These are phyloP conservation scores for Solioccasus polychromus DNA, from an alignment of 768 basidiomycete species.

Conservation along the genomic window DNA sequence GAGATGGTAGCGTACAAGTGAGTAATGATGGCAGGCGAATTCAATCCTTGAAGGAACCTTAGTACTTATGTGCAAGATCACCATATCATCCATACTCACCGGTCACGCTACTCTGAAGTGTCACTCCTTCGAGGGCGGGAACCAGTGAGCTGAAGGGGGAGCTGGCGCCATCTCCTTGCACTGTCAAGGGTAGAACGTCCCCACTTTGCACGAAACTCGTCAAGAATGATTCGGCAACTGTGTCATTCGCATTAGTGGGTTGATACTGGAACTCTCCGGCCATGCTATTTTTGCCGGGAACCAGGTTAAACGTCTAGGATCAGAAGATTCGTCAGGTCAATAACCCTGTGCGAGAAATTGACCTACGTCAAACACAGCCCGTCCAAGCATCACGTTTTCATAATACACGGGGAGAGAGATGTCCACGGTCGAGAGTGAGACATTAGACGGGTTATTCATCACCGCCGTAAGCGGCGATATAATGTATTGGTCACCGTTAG, in stretches of 20 bases:
- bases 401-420: conserved; percentile 59
- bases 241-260: conserved; percentile 64
- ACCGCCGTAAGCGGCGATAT: conserved; percentile 53
- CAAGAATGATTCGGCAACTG: conserved; percentile 59
- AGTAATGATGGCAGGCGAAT: conserved; percentile 55
- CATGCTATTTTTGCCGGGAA: conserved; percentile 54
- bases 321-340: not conserved
- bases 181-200: conserved; percentile 45
- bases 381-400: conserved; percentile 54
- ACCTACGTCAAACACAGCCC: conserved; percentile 56
- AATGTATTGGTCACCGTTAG: conserved; percentile 57
- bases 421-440: conserved; percentile 57
- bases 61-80: not conserved
- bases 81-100: conserved; percentile 32
- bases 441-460: conserved; percentile 65
- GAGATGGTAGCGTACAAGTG: conserved; percentile 54
- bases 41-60: conserved; percentile 33
- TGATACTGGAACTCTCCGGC: conserved; percentile 65
- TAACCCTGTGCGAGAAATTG: not conserved
- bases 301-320: conserved; percentile 51
- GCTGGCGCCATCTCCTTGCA: conserved; percentile 57
- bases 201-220: conserved; percentile 56
- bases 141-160: conserved; percentile 61
- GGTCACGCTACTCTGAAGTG: conserved; percentile 45
- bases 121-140: conserved; percentile 52